Evolutionary conservation across 2,329 filamentous ascomycete species (phyloP), one percentile per base, ranked within the genome.

Genomic region (Trichoderma semiorbis): DNA sequence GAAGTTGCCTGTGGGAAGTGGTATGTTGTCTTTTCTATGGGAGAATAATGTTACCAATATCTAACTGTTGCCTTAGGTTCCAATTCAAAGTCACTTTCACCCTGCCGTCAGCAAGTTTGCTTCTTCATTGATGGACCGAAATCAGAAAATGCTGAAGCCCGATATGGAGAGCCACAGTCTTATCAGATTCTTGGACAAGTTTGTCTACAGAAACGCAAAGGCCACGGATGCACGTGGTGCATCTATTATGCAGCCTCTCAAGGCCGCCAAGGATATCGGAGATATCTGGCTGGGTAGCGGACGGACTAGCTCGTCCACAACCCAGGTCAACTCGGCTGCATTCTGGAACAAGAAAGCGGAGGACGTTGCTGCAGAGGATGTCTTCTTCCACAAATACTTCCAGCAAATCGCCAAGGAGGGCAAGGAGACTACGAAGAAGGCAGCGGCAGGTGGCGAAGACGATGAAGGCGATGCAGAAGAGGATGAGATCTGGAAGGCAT

Each of bases 321-420:
- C 80, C 10, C 80, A 83, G 7, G 87, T 99, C 81, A 99, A 99
- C 82, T 92, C 92, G 1, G 92, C 97, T 74, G 85, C 89, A 3
- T 99, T 99, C 86, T 97, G 94, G 93, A 91, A 91, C 78, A 94
- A 93, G 88, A 95, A 94, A 83, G 86, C 88, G n/a, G 91, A 94
- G 74, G 91, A 98, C 69, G 92, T 99, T 58, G 91, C 92, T 3
- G 93, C 91, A 0, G 95, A 99, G 75, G 96, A 99, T 79, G 93
- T 94, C 50, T 99, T 99, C 89, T 99, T 99, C 89, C 96, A 99
- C 81, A 91, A 94, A 75, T 99, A 99, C 88, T 99, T 99, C 83
- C 91, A 89, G 73, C 89, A 91, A 73, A 83, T 93, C 70, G 90
- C 90, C 74, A 94, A 90, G 81, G 83, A 86, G 65, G 80, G 80